phyloP scores from a whole-genome alignment of 2,329 filamentous ascomycete species.

The Magnaporthales sp. region DNA sequence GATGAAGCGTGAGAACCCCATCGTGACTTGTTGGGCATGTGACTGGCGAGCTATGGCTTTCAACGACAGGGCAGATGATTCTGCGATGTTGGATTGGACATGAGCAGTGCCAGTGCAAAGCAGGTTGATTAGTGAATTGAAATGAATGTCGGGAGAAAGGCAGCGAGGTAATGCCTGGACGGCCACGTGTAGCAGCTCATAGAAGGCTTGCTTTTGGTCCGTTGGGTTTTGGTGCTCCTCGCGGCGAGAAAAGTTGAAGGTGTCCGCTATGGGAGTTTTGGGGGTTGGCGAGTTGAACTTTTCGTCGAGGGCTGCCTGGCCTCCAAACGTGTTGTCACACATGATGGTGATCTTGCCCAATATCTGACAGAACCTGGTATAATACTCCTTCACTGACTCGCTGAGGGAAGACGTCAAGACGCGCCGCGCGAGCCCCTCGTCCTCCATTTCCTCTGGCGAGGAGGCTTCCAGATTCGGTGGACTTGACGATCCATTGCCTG shows the following conservation, averaged over 20 bases:
- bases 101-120: conserved; percentile 95
- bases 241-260: conserved; percentile 79
- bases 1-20: conserved; percentile 93
- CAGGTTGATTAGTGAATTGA: conserved; percentile 88
- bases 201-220: conserved; percentile 90
- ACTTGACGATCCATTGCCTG: conserved; percentile 29
- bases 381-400: conserved; percentile 75
- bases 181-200: conserved; percentile 89
- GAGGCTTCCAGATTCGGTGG: conserved; percentile 16
- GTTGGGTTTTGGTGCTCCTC: conserved; percentile 65
- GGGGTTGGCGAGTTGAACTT: conserved; percentile 82
- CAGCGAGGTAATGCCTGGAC: conserved; percentile 95
- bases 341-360: conserved; percentile 92
- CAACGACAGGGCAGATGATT: conserved; percentile 82
- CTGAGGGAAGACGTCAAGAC: conserved; percentile 55
- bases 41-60: conserved; percentile 93
- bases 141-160: conserved; percentile 79
- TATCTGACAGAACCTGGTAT: conserved; percentile 87
- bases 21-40: conserved; percentile 90
- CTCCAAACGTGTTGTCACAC: conserved; percentile 94
- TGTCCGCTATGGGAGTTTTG: conserved; percentile 91
- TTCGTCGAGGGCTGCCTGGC: conserved; percentile 89
- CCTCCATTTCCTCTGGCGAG: conserved; percentile 27
- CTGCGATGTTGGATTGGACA: conserved; percentile 84
- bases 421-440: conserved; percentile 59